Evolutionary conservation across 257 asterid genomes (phyloP), one percentile per base, ranked within the genome.

Genomic region (Paraleonurus japonicus): DNA sequence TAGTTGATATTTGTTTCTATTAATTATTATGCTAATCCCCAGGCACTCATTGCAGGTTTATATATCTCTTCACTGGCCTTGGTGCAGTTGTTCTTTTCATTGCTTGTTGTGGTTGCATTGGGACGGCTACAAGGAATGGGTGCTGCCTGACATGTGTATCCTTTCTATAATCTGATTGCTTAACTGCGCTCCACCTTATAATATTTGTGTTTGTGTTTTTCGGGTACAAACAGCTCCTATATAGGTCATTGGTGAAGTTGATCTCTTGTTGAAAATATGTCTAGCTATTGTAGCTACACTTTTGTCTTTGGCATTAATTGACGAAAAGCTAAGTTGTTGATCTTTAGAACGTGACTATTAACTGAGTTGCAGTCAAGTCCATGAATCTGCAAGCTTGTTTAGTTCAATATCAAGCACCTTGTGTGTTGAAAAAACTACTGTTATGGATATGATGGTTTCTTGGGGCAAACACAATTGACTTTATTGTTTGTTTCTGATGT

Each of bases 141-240:
- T 95, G 98, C 89, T 95, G 98, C 82, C 84, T 95, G 79, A 81
- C 85, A 76, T 90, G 95, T 87, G 98, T 95, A 85, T 92, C 98
- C 99, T 88, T 74, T 23, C 32, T 66, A 10, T 28, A n/a, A 26
- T 55, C 28, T 70, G 51, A 32, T 62, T 61, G 50, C 19, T 61
- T 43, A 48, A 15, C 23, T 71, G 20, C 16, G 7, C 61, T 71
- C 47, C 15, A 12, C 66, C 1, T 35, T 35, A 35, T 7, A 28
- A 2, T 23, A 53, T 20, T 51, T 9, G 16, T 39, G 30, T 58
- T 58, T 55, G 28, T 57, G 6, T 41, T 70, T 65, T 28, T 26
- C 5, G 57, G 58, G 41, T 76, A 50, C 20, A 51, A 48, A 43
- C 27, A 19, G 62, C 35, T 39, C 37, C 20, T 61, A 33, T 27